These are phyloP conservation scores for Kregervanrija fluxuum DNA, from an alignment of 805 yeast genomes.

Conservation along the genomic window DNA sequence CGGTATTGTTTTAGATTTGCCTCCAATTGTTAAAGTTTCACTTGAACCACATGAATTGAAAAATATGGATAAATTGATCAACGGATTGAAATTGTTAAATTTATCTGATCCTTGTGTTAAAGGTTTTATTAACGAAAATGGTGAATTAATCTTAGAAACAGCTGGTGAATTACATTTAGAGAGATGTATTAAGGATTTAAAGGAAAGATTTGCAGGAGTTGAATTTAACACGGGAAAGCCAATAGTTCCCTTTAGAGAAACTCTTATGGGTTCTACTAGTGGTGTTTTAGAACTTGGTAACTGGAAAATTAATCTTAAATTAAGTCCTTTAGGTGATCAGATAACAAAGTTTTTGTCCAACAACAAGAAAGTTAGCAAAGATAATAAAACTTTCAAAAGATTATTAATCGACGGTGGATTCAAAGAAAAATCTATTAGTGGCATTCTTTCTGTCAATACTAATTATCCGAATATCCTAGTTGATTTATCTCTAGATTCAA, in stretches of 20 bases:
- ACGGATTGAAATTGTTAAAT: constrained; percentile 70
- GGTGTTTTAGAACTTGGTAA: neutral
- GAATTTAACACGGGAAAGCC: constrained; percentile 86
- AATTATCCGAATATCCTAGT: constrained; percentile 60
- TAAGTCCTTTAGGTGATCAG: constrained; percentile 3
- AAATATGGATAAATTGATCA: constrained; percentile 65
- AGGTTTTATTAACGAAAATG: constrained; percentile 76
- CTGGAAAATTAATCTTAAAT: constrained; percentile 26
- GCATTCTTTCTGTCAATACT: too few relatives aligned
- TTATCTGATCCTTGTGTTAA: constrained; percentile 95
- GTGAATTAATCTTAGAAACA: constrained; percentile 88
- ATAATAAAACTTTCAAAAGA: too few relatives aligned
- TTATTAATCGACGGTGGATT: too few relatives aligned
- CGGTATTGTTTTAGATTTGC: constrained; percentile 63
- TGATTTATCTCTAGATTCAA: constrained; percentile 37
- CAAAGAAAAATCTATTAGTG: too few relatives aligned
- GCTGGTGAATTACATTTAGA: constrained; percentile 97
- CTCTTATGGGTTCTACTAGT: constrained; percentile 39
- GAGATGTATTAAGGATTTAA: constrained; percentile 85
- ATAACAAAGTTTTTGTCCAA: too few relatives aligned
- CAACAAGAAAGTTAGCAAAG: too few relatives aligned
- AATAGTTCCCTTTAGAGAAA: constrained; percentile 89
- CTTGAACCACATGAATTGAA: constrained; percentile 89
- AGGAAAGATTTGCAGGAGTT: constrained; percentile 85
- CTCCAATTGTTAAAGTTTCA: constrained; percentile 92